These are phyloP conservation scores for Grosmannia clavigera DNA, from an alignment of 2,329 filamentous ascomycete species.

Conservation along the genomic window DNA sequence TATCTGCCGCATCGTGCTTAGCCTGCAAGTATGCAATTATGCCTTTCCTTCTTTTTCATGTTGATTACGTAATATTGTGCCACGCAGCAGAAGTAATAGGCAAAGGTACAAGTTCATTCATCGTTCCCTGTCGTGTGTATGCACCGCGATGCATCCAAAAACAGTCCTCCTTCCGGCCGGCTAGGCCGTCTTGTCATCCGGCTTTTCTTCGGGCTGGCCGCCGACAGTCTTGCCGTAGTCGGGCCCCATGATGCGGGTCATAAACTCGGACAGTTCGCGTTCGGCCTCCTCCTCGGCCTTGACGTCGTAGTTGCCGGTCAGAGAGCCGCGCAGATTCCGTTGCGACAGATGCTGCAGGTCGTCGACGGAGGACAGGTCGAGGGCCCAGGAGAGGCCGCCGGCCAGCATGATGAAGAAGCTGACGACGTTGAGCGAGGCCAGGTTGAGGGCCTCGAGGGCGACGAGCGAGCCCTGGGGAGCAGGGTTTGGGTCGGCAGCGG, in stretches of 20 bases:
- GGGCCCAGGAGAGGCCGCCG: constrained; percentile 63
- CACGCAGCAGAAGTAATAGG: too few relatives aligned
- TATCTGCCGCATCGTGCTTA: too few relatives aligned
- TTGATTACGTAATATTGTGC: too few relatives aligned
- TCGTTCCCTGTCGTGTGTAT: not conserved
- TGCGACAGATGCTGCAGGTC: constrained; percentile 48
- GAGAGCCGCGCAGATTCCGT: constrained; percentile 20
- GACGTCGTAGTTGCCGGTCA: constrained; percentile 9
- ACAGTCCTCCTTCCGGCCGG: not conserved
- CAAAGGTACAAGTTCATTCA: not conserved
- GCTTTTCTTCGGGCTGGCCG: constrained; percentile 10
- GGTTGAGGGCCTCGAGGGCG: constrained; percentile 68
- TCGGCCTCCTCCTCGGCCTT: constrained; percentile 39
- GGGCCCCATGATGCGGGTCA: constrained; percentile 40
- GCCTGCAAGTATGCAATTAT: too few relatives aligned
- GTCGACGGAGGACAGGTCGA: constrained; percentile 60
- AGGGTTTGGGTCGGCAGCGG: constrained; percentile 23
- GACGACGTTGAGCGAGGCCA: constrained; percentile 77
- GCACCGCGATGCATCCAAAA: not conserved
- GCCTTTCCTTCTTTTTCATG: not conserved
- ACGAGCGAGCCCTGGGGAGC: constrained; percentile 54
- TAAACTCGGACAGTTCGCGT: constrained; percentile 48
- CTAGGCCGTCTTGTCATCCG: not conserved
- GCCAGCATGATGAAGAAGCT: constrained; percentile 62
- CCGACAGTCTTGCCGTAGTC: constrained; percentile 16